Conservation (phyloP, 2,329 filamentous ascomycete genomes). For the Zymoseptoria tritici region DNA sequence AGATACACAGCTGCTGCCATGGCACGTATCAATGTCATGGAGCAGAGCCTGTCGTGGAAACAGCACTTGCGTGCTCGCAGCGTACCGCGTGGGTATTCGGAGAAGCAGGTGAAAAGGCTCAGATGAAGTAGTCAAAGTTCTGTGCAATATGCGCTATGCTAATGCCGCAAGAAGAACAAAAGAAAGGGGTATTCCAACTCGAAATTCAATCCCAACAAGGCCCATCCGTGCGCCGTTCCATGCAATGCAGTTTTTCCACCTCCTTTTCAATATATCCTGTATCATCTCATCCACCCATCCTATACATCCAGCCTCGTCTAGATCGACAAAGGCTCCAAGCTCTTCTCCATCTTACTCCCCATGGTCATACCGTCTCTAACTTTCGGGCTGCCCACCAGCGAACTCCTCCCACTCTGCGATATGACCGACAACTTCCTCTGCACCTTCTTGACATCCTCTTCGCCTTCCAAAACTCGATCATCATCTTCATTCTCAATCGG, state of each 20-base stretch:
- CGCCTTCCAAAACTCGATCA: background rate
- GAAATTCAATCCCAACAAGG: background rate
- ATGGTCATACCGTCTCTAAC: constrained; percentile 23
- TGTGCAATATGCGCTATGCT: background rate
- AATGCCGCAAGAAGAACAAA: background rate
- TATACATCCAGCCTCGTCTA: background rate
- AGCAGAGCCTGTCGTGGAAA: background rate
- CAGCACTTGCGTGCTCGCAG: too few relatives aligned
- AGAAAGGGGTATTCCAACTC: background rate
- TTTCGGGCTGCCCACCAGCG: constrained; percentile 8
- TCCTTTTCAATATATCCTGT: background rate
- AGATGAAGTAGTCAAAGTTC: background rate
- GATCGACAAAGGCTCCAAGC: constrained; percentile 10
- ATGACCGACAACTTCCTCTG: constrained; percentile 18
- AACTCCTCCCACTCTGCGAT: constrained; percentile 7
- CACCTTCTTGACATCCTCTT: constrained; percentile 11
- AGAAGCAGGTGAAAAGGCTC: background rate
- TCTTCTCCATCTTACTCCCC: constrained; percentile 25
- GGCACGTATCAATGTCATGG: background rate
- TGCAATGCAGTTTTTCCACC: background rate
- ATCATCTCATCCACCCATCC: background rate
- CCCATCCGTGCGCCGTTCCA: background rate
- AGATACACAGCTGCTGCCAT: background rate
- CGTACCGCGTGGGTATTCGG: too few relatives aligned
- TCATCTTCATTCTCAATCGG: constrained; percentile 16